Conservation (phyloP, 2,329 filamentous ascomycete species). For the Verticillium isaacii region DNA sequence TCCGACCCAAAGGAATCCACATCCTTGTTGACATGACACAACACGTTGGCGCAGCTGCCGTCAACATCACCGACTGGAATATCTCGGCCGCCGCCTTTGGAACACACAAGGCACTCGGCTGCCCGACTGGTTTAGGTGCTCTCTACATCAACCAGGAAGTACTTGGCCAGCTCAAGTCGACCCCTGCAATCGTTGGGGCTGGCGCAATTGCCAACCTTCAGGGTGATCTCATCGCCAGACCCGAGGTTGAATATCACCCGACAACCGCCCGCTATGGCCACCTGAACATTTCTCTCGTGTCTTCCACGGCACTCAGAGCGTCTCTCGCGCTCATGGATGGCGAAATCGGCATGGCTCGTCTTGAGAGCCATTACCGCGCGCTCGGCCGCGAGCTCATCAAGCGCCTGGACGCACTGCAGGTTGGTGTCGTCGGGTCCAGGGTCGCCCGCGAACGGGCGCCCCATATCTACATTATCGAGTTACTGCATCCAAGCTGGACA, state of each 20-base stretch:
- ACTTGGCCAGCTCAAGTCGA: constrained; percentile 15
- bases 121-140: constrained; percentile 22
- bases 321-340: constrained; percentile 20
- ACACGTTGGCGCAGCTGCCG: constrained; percentile 23
- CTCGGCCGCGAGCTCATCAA: constrained; percentile 13
- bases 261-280: constrained; percentile 23
- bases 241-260: constrained; percentile 9
- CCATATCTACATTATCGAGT: constrained; percentile 21
- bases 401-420: constrained; percentile 7
- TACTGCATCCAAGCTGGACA: constrained; percentile 15
- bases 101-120: constrained; percentile 26
- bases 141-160: constrained; percentile 21
- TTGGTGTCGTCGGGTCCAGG: constrained; percentile 17
- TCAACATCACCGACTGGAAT: constrained; percentile 19
- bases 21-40: constrained; percentile 25
- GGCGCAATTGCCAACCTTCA: neutral
- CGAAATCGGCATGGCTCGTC: constrained; percentile 13
- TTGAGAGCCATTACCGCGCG: constrained; percentile 8
- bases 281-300: constrained; percentile 20
- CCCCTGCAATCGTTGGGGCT: constrained; percentile 18
- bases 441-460: constrained; percentile 15
- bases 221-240: neutral
- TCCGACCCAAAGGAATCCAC: constrained; percentile 20
- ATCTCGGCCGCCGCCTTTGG: constrained; percentile 25
- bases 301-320: constrained; percentile 15